Conservation (phyloP, 2,329 filamentous ascomycete species). For the Trichophyton verrucosum region DNA sequence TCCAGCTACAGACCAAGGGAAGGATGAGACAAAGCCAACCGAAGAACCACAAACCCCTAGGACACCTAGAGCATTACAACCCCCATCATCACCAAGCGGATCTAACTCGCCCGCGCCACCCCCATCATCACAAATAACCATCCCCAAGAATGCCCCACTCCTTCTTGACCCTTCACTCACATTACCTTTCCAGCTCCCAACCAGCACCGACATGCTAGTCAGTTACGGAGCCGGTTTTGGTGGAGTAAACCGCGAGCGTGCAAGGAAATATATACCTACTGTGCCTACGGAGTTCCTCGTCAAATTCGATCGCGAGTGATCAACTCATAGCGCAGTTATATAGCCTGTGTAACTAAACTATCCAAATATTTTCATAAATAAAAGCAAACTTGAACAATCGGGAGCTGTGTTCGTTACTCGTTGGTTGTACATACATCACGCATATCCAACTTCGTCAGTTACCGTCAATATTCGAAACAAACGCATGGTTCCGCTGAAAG, state of each 20-base stretch:
- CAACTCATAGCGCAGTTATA: background rate
- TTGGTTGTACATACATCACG: background rate
- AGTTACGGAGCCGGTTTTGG: constrained; percentile 92
- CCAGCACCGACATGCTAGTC: constrained; percentile 93
- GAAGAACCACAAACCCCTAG: constrained; percentile 8
- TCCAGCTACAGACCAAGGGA: constrained; percentile 6
- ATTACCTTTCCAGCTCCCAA: constrained; percentile 88
- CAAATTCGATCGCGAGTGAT: constrained; percentile 54
- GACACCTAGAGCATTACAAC: constrained; percentile 7
- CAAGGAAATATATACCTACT: constrained; percentile 89
- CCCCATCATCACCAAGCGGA: background rate
- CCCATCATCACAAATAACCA: constrained; percentile 12
- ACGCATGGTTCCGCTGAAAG: background rate
- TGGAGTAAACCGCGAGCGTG: constrained; percentile 78
- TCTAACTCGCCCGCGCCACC: constrained; percentile 5
- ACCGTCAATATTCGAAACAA: background rate
- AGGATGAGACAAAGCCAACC: constrained; percentile 2
- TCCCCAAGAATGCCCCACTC: constrained; percentile 30
- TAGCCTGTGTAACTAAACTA: background rate
- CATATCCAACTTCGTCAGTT: background rate
- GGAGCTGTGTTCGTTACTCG: background rate
- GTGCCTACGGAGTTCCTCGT: constrained; percentile 87
- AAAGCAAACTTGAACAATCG: background rate
- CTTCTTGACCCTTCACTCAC: constrained; percentile 82
- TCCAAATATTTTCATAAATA: background rate